Evolutionary conservation across 306 rosid genomes (phyloP).

Genomic region (Pueraria montana): DNA sequence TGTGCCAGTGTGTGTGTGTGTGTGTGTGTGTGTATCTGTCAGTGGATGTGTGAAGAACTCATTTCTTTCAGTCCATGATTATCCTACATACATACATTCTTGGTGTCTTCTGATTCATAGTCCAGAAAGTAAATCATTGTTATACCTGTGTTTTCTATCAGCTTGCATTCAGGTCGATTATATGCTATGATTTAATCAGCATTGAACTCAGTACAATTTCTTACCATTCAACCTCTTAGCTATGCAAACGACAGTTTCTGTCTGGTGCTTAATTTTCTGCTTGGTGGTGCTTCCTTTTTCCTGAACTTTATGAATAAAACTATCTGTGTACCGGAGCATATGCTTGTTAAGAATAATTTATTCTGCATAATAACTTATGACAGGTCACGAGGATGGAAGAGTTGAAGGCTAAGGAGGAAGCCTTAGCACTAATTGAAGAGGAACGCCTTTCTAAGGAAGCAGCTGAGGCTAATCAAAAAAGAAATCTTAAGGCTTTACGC

Average conservation of each 20-base stretch:
- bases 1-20: slow-evolving; percentile 1
- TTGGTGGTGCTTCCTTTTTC: slow-evolving; percentile 13
- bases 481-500: slow-evolving; percentile 82
- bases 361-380: slow-evolving; percentile 42
- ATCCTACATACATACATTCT: slow-evolving; percentile 27
- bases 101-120: slow-evolving; percentile 34
- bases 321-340: background rate
- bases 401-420: slow-evolving; percentile 82
- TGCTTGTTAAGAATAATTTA: slow-evolving; percentile 42
- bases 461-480: slow-evolving; percentile 70
- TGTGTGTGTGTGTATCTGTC: slow-evolving; percentile 18
- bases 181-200: slow-evolving; percentile 24
- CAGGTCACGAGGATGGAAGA: slow-evolving; percentile 83
- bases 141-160: slow-evolving; percentile 25
- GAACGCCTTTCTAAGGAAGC: slow-evolving; percentile 77
- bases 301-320: background rate
- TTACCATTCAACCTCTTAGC: slow-evolving; percentile 11
- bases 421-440: slow-evolving; percentile 67
- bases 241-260: slow-evolving; percentile 39
- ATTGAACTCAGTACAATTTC: background rate
- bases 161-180: slow-evolving; percentile 22
- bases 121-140: slow-evolving; percentile 5
- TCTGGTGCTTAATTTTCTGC: slow-evolving; percentile 7
- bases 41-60: background rate
- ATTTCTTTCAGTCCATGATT: slow-evolving; percentile 23